These are phyloP conservation scores for Fusarium sp. DNA, from an alignment of 2,329 filamentous ascomycete genomes.

Conservation along the genomic window DNA sequence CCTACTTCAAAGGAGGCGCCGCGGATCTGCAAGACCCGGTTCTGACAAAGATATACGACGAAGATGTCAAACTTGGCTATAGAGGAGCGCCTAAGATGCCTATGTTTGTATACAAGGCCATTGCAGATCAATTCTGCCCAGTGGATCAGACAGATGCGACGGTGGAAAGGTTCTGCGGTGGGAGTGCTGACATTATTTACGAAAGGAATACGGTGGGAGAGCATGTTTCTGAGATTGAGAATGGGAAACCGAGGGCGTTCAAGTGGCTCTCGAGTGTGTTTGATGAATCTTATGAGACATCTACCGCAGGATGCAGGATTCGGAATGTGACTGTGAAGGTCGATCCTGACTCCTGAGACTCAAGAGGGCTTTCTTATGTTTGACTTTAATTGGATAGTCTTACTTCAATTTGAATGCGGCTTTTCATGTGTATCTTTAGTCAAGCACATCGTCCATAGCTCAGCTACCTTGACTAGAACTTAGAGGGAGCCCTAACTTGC, in stretches of 20 bases:
- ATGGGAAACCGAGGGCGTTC: conserved; percentile 25
- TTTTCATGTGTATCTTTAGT: background rate
- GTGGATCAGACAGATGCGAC: conserved; percentile 58
- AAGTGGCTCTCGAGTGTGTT: conserved; percentile 32
- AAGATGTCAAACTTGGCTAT: conserved; percentile 47
- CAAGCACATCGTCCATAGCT: background rate
- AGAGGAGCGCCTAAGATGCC: conserved; percentile 60
- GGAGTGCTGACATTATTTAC: conserved; percentile 57
- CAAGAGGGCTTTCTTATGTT: background rate
- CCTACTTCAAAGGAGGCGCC: conserved; percentile 45
- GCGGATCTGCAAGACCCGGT: conserved; percentile 42
- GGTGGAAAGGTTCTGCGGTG: conserved; percentile 55
- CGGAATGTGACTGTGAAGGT: background rate
- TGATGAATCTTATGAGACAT: conserved; percentile 27
- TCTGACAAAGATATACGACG: conserved; percentile 40
- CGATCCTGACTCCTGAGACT: background rate
- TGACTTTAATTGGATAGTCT: background rate
- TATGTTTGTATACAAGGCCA: conserved; percentile 63
- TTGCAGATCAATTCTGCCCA: conserved; percentile 58
- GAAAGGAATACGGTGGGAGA: conserved; percentile 58
- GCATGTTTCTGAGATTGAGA: conserved; percentile 49
- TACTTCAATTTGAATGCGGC: background rate
- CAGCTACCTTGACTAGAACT: no score
- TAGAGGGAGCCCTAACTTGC: background rate
- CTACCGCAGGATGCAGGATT: background rate